These are phyloP conservation scores for Cercospora sp. DNA, from an alignment of 2,329 filamentous ascomycete species.

Conservation along the genomic window DNA sequence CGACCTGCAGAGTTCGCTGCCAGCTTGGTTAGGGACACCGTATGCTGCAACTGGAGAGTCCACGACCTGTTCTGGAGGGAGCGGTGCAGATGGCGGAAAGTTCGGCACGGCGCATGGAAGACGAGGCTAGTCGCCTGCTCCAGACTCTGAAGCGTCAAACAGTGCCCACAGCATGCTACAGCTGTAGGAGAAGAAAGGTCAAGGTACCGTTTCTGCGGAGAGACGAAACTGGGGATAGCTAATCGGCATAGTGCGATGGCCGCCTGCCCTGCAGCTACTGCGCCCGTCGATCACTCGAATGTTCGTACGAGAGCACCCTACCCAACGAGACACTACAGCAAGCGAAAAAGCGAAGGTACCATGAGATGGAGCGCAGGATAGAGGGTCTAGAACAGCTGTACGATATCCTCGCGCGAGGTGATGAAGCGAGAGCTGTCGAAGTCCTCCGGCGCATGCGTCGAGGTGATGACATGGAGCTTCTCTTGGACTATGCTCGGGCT, in stretches of 20 bases:
- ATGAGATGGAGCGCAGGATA: not conserved
- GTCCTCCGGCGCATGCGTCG: constrained; percentile 7
- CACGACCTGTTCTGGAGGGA: not conserved
- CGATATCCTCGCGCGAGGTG: not conserved
- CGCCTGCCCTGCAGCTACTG: constrained; percentile 9
- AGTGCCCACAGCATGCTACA: constrained; percentile 8
- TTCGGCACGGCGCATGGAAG: not conserved
- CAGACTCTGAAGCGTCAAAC: constrained; percentile 14
- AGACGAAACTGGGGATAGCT: not conserved
- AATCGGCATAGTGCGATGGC: constrained; percentile 5
- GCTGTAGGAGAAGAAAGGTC: constrained; percentile 8
- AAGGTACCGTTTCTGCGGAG: not conserved
- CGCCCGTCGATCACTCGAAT: constrained; percentile 5
- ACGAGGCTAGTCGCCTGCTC: constrained; percentile 8
- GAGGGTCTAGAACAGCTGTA: constrained; percentile 3
- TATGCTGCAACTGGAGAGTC: not conserved
- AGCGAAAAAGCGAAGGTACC: constrained; percentile 2
- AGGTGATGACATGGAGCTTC: constrained; percentile 4
- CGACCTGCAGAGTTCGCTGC: not conserved
- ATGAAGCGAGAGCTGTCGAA: constrained; percentile 3
- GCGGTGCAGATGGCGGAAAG: not conserved
- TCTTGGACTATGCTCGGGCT: not conserved
- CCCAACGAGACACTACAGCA: constrained; percentile 11
- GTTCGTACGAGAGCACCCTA: constrained; percentile 6
- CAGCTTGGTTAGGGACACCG: not conserved